Conservation (phyloP, 345 rosid genomes). For the Salix exigua region DNA sequence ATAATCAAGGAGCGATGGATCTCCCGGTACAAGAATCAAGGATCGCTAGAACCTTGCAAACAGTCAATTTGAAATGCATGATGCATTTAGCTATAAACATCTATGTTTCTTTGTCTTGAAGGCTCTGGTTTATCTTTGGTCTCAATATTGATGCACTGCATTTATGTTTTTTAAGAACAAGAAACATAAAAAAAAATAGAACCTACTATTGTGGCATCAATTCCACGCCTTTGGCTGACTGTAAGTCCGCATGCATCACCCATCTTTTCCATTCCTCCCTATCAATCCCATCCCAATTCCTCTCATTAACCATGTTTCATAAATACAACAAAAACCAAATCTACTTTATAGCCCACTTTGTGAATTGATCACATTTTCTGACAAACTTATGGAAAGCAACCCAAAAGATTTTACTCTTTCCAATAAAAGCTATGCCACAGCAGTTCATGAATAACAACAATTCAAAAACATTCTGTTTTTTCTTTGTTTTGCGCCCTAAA, state of each 20-base stretch:
- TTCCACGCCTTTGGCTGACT: conserved; percentile 67
- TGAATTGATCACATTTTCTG: neutral
- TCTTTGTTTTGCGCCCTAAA: conserved; percentile 36
- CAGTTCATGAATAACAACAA: conserved; percentile 16
- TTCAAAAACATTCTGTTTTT: conserved; percentile 6
- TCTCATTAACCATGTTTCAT: conserved; percentile 37
- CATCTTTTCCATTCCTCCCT: conserved; percentile 85
- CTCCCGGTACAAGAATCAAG: neutral
- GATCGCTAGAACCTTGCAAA: neutral
- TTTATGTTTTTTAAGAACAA: conserved; percentile 10
- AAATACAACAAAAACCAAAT: conserved; percentile 15
- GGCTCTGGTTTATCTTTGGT: conserved; percentile 3
- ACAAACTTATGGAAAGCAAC: neutral
- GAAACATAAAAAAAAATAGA: conserved; percentile 33
- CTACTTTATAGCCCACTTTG: conserved; percentile 1
- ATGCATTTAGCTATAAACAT: neutral
- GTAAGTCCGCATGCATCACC: conserved; percentile 76
- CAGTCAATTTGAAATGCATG: neutral
- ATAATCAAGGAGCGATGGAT: neutral
- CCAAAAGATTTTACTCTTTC: neutral
- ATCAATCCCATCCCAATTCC: conserved; percentile 59
- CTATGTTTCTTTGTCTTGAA: neutral
- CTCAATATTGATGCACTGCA: neutral
- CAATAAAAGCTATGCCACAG: conserved; percentile 16
- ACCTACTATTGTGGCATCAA: conserved; percentile 70